A percentile compares a stretch with the other conserved stretches of the same genome.
These are phyloP conservation scores for Serpula lacrymans DNA, from an alignment of 768 basidiomycete species.

Conservation along the genomic window DNA sequence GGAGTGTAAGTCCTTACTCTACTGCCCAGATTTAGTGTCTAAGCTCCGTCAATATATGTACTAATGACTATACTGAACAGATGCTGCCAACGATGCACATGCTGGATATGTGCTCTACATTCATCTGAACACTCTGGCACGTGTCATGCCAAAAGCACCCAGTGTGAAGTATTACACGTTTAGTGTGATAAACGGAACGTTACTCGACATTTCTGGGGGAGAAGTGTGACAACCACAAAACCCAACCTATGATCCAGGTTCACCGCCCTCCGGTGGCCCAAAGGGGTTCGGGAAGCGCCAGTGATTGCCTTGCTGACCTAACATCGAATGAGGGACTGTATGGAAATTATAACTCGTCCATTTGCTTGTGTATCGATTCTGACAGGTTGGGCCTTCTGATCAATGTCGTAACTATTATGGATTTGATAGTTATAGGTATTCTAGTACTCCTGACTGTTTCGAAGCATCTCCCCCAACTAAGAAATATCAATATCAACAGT, in stretches of 20 bases:
- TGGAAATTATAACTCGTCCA: too few species aligned
- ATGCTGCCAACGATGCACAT: conserved; percentile 72
- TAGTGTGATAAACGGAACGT: conserved; percentile 43
- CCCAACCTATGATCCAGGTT: conserved; percentile 71
- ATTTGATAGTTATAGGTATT: too few species aligned
- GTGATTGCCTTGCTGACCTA: too few species aligned
- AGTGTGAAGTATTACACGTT: conserved; percentile 52
- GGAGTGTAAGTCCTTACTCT: conserved; percentile 62
- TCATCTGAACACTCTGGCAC: conserved; percentile 42
- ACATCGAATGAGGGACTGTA: too few species aligned
- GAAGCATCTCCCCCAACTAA: too few species aligned
- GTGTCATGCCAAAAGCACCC: conserved; percentile 32
- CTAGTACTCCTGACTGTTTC: too few species aligned
- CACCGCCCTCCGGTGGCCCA: too few species aligned
- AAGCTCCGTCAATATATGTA: neutral
- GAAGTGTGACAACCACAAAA: conserved; percentile 54
- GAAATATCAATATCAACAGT: too few species aligned
- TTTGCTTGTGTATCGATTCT: too few species aligned
- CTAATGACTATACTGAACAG: conserved; percentile 32
- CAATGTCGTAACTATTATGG: too few species aligned
- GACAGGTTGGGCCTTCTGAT: too few species aligned
- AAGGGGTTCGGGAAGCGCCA: too few species aligned
- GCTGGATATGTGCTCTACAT: conserved; percentile 55
- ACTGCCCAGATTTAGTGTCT: neutral
- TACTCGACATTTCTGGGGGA: conserved; percentile 36